These are phyloP conservation scores for Coffea eugenioides DNA, from an alignment of 257 asterid species.

Conservation along the genomic window DNA sequence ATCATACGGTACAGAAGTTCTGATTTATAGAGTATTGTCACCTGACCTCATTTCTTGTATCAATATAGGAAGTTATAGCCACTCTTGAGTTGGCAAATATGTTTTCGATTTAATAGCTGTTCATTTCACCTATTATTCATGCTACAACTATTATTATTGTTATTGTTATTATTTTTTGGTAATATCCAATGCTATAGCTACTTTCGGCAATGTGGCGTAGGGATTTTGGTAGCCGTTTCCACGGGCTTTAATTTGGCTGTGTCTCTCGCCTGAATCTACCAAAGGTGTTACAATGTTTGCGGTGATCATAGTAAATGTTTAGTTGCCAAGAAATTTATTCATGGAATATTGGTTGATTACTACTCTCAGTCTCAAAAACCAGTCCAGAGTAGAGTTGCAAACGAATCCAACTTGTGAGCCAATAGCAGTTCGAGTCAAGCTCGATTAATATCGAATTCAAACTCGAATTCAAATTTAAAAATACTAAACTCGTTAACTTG, in stretches of 20 bases:
- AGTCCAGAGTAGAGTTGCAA: not conserved
- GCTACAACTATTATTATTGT: not conserved
- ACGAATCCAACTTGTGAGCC: no score
- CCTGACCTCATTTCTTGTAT: not conserved
- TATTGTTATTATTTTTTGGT: not conserved
- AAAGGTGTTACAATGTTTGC: no score
- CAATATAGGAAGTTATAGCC: not conserved
- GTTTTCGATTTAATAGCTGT: not conserved
- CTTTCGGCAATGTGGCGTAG: not conserved
- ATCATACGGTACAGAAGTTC: slow-evolving; percentile 45
- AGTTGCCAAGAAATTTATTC: not conserved
- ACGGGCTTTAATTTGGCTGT: not conserved
- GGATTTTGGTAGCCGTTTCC: not conserved
- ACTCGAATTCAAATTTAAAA: no score
- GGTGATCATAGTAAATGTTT: no score
- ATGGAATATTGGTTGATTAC: not conserved
- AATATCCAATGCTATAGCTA: not conserved
- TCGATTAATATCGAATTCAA: no score
- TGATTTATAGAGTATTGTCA: not conserved
- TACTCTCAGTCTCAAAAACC: not conserved
- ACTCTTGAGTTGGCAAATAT: not conserved
- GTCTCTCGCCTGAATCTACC: no score
- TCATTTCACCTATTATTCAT: not conserved
- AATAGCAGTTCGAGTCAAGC: no score
- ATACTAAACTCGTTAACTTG: no score